These are phyloP conservation scores for Salix suchowensis DNA, from an alignment of 345 rosid genomes.

Conservation along the genomic window DNA sequence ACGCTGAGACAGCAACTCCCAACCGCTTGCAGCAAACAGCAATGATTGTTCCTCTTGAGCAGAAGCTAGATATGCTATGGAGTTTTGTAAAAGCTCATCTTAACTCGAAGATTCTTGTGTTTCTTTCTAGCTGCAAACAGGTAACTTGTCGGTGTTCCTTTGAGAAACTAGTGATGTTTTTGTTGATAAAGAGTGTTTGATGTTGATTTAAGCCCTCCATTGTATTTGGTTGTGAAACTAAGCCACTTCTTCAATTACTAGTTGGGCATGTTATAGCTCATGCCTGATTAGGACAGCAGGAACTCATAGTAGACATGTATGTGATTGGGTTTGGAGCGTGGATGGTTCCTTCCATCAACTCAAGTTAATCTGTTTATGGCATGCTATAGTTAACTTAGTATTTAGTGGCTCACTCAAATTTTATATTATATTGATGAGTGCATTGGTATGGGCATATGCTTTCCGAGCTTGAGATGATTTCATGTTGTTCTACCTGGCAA, in stretches of 20 bases:
- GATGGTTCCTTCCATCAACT: not conserved
- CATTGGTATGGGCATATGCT: not conserved
- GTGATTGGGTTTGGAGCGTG: not conserved
- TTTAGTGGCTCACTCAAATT: no score
- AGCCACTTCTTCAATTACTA: not conserved
- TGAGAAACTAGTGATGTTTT: not conserved
- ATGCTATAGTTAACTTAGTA: no score
- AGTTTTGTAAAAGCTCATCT: conserved; percentile 85
- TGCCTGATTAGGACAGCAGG: not conserved
- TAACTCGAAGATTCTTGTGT: conserved; percentile 73
- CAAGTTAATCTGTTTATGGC: not conserved
- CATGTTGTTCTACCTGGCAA: not conserved
- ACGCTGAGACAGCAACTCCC: conserved; percentile 80
- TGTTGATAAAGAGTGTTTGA: not conserved
- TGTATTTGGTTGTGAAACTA: not conserved
- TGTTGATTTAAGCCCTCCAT: not conserved
- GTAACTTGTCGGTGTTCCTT: conserved; percentile 32
- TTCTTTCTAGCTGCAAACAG: conserved; percentile 92
- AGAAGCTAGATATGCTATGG: conserved; percentile 89
- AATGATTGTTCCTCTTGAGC: conserved; percentile 78
- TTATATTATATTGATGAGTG: not conserved
- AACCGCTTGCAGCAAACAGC: conserved; percentile 70
- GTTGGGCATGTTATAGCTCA: not conserved
- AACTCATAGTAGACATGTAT: not conserved
- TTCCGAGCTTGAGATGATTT: not conserved